phyloP scores from a whole-genome alignment of 2,329 filamentous ascomycete species.

The Nigrograna mackinnonii region DNA sequence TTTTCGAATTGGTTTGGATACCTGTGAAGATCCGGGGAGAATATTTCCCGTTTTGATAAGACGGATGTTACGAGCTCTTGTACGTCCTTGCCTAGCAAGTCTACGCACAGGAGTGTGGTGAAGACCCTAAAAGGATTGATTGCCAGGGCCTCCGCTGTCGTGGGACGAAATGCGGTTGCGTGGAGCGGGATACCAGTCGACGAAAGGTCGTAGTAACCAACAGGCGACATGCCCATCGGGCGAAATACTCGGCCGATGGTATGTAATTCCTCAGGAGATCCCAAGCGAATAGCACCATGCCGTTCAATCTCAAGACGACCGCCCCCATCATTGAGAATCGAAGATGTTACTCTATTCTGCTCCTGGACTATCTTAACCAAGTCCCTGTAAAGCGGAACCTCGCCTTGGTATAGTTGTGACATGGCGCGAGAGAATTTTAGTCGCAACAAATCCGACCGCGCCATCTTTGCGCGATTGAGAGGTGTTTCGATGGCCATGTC shows the following conservation, averaged over 20 bases:
- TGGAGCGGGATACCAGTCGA: conserved; percentile 54
- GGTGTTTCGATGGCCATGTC: no score
- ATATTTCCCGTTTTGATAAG: conserved; percentile 46
- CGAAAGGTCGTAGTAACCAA: conserved; percentile 58
- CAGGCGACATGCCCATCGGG: conserved; percentile 52
- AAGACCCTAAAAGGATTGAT: conserved; percentile 53
- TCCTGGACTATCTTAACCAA: conserved; percentile 33
- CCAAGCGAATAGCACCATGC: conserved; percentile 56
- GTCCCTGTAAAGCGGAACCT: conserved; percentile 41
- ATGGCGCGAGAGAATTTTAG: conserved; percentile 15
- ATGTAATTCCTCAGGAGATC: conserved; percentile 48
- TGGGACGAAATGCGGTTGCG: conserved; percentile 56
- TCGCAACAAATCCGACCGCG: no score
- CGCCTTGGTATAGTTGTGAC: conserved; percentile 40
- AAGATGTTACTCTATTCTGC: conserved; percentile 13
- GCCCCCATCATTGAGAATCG: conserved; percentile 5
- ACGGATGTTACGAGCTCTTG: conserved; percentile 35
- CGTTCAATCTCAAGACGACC: conserved; percentile 36
- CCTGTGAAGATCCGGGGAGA: conserved; percentile 26
- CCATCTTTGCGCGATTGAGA: no score
- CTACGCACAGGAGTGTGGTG: conserved; percentile 46
- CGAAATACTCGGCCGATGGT: conserved; percentile 51
- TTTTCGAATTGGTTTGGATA: neutral
- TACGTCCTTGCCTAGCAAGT: conserved; percentile 42
- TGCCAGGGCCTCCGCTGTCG: conserved; percentile 33